Conservation (phyloP, 768 basidiomycete species). For the Holtermanniella nyarrowii region DNA sequence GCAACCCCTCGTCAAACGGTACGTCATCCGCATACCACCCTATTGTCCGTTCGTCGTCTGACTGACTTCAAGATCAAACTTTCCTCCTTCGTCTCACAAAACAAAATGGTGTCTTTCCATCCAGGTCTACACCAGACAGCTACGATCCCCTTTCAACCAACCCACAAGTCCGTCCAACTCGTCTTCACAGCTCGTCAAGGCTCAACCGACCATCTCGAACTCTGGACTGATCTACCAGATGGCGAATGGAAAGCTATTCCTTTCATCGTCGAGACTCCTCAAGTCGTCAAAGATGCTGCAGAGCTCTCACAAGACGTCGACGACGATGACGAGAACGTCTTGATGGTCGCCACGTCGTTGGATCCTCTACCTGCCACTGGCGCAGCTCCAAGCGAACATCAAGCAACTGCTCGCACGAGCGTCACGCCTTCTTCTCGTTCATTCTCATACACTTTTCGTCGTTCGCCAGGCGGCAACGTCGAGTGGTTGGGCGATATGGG, state of each 20-base stretch:
- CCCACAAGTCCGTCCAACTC: not conserved
- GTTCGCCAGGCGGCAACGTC: conserved; percentile 8
- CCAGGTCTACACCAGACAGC: not conserved
- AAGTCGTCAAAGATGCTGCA: not conserved
- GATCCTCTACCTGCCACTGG: not conserved
- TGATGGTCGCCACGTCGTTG: too few relatives aligned
- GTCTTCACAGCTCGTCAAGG: not conserved
- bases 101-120: not conserved
- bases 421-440: not conserved
- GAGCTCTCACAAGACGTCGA: not conserved
- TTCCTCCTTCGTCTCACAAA: too few relatives aligned
- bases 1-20: too few relatives aligned
- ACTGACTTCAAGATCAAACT: too few relatives aligned
- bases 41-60: too few relatives aligned
- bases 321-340: not conserved
- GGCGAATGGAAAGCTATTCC: conserved; percentile 2
- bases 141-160: not conserved
- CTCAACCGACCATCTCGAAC: not conserved
- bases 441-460: conserved; percentile 27
- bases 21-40: too few relatives aligned
- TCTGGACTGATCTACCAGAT: not conserved
- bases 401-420: not conserved
- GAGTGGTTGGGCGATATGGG: conserved; percentile 28
- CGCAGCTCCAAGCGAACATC: too few relatives aligned
- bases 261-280: not conserved